Conservation (phyloP, 441 rosid species). For the Melastoma candidum region DNA sequence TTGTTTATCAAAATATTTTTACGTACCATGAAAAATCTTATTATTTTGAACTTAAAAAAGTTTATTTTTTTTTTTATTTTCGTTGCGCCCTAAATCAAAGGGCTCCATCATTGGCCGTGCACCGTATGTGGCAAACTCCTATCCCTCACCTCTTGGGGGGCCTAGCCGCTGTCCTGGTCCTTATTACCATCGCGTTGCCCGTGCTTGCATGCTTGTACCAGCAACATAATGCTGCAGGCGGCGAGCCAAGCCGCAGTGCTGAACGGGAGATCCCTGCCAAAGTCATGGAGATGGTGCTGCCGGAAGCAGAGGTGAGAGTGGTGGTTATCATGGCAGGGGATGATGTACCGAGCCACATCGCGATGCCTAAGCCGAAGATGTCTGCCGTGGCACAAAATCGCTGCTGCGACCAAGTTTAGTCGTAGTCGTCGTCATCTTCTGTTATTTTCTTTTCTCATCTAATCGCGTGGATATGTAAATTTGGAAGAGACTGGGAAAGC, state of each 20-base stretch:
- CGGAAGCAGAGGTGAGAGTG: constrained; percentile 21
- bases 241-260: background rate
- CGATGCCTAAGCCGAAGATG: constrained; percentile 21
- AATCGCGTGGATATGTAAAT: no score
- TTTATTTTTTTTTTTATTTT: no score
- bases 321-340: constrained; percentile 72
- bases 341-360: constrained; percentile 41
- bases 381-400: no score
- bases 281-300: background rate
- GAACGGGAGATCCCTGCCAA: background rate
- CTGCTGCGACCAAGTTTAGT: no score
- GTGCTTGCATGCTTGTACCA: constrained; percentile 19
- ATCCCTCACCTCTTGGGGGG: constrained; percentile 29
- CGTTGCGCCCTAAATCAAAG: no score
- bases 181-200: constrained; percentile 21
- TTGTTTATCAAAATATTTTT: no score
- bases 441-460: no score
- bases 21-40: no score
- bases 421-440: no score
- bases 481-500: no score
- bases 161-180: constrained; percentile 13
- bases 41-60: no score
- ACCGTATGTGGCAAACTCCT: constrained; percentile 24
- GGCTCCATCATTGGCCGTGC: no score
- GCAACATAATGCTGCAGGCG: background rate